Conservation (phyloP, 805 yeast species). For the Wickerhamomyces ciferrii region DNA sequence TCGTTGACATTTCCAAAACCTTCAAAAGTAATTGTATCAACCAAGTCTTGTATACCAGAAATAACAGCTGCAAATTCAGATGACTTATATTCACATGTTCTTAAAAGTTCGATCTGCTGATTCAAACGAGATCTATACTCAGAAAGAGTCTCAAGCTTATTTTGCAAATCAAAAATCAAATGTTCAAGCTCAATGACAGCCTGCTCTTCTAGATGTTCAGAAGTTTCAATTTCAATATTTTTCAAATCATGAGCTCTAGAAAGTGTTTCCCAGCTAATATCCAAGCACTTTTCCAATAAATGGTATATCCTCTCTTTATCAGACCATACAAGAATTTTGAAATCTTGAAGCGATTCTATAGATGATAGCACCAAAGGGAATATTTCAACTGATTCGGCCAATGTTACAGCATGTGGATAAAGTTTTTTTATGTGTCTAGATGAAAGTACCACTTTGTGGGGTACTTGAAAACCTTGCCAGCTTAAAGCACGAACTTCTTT, state of each 20-base stretch:
- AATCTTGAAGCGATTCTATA: slow-evolving; percentile 33
- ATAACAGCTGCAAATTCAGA: slow-evolving; percentile 16
- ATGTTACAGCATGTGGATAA: slow-evolving; percentile 50
- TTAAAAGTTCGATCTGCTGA: slow-evolving; percentile 18
- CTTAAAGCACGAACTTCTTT: slow-evolving; percentile 50
- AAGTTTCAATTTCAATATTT: slow-evolving; percentile 22
- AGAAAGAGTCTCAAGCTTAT: slow-evolving; percentile 24
- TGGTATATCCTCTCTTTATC: slow-evolving; percentile 29
- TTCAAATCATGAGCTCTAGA: slow-evolving; percentile 43
- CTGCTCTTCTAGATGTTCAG: slow-evolving; percentile 26
- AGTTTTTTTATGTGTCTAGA: slow-evolving; percentile 46
- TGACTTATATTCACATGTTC: slow-evolving; percentile 20
- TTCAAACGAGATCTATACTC: slow-evolving; percentile 23
- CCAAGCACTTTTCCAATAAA: slow-evolving; percentile 28
- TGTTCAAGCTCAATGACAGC: slow-evolving; percentile 27
- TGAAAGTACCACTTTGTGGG: slow-evolving; percentile 41
- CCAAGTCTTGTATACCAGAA: slow-evolving; percentile 26
- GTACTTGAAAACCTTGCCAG: slow-evolving; percentile 49
- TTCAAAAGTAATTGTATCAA: slow-evolving; percentile 30
- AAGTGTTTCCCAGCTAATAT: slow-evolving; percentile 49
- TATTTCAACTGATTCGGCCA: slow-evolving; percentile 45
- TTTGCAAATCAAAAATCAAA: slow-evolving; percentile 24
- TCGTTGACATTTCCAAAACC: slow-evolving; percentile 28
- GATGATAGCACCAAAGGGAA: slow-evolving; percentile 27
- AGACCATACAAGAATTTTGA: slow-evolving; percentile 34